Evolutionary conservation across 73 alveolate species (phyloP).

Genomic region (Symbiodinium natans): DNA sequence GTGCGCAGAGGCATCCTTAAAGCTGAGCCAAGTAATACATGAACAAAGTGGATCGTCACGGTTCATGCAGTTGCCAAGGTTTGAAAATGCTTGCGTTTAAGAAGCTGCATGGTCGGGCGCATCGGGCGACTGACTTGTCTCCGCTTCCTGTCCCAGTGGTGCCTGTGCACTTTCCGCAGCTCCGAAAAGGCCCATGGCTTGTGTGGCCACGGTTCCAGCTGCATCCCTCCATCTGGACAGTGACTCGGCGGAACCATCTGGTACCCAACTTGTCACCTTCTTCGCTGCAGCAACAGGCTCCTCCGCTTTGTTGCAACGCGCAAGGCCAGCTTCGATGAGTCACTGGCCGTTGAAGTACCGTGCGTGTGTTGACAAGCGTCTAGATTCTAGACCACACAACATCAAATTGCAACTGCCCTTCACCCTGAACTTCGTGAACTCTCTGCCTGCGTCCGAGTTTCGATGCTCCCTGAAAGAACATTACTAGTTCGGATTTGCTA

Average conservation of each 20-base stretch:
- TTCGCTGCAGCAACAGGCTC: not conserved
- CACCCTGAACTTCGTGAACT: no score
- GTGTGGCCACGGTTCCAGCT: not conserved
- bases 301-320: not conserved
- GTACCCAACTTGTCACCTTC: not conserved
- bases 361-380: no score
- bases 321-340: no score
- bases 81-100: not conserved
- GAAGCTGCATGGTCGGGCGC: not conserved
- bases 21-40: no score
- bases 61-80: not conserved
- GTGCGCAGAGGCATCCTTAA: not conserved
- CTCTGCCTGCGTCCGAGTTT: no score
- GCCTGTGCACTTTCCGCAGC: no score
- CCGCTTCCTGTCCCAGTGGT: not conserved
- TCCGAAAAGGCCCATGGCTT: not conserved
- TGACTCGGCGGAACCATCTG: not conserved
- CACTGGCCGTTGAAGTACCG: no score
- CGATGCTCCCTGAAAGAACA: no score
- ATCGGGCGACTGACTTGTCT: not conserved
- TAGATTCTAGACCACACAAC: no score
- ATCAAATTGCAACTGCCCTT: no score
- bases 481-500: no score
- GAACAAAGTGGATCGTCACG: no score
- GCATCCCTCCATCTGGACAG: not conserved